These are phyloP conservation scores for Plasmodium vivax DNA, from an alignment of 169 alveolate species.

Conservation along the genomic window DNA sequence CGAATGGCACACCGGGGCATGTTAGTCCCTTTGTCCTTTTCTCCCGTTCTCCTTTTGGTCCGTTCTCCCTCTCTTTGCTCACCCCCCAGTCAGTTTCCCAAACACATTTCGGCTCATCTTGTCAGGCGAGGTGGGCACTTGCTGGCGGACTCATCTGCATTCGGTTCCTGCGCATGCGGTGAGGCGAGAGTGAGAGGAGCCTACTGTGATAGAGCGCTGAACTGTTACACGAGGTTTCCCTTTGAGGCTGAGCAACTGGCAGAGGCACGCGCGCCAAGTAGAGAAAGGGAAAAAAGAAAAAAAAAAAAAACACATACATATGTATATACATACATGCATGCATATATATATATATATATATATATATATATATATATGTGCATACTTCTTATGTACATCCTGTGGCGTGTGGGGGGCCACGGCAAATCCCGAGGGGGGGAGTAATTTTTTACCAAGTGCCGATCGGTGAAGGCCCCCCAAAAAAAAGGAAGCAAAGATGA, in stretches of 20 bases:
- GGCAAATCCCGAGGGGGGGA: neutral
- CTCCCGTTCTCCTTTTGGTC: neutral
- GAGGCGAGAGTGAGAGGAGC: neutral
- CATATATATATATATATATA: too few species aligned
- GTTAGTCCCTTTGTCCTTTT: neutral
- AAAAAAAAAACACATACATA: neutral
- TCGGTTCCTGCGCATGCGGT: neutral
- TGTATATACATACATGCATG: neutral
- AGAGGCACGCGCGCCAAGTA: neutral
- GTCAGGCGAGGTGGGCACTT: neutral
- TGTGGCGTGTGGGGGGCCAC: neutral
- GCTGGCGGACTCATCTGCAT: neutral
- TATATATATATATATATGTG: neutral
- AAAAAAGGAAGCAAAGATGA: neutral
- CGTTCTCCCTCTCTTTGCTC: neutral
- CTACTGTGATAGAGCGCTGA: neutral
- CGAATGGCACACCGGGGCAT: neutral
- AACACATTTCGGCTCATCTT: slow-evolving; percentile 47
- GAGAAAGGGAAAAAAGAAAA: neutral
- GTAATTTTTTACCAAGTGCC: neutral
- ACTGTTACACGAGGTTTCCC: neutral
- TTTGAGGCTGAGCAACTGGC: neutral
- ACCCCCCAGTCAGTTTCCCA: slow-evolving; percentile 58
- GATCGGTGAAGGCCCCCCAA: neutral
- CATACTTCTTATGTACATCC: neutral